A percentile compares a stretch with the other conserved stretches of the same genome.
phyloP scores from a whole-genome alignment of 352 stramenopile genomes.

The Globisporangium abappressorium region DNA sequence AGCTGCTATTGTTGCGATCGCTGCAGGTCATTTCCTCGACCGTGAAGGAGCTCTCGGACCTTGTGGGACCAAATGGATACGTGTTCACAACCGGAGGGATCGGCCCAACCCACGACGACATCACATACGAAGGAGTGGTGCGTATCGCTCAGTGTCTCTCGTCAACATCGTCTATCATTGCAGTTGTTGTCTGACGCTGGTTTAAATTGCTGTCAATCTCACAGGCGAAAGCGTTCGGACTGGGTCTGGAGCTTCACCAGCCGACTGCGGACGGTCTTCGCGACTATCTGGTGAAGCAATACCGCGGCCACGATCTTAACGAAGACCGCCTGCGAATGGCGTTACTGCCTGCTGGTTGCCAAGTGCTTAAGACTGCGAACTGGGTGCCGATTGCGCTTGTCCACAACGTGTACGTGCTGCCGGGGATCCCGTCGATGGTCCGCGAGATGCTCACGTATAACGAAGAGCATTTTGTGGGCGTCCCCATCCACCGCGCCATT shows the following conservation, averaged over 20 bases:
- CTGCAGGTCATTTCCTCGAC: constrained; percentile 62
- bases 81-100: constrained; percentile 87
- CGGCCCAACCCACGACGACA: constrained; percentile 84
- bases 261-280: constrained; percentile 56
- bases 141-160: background rate
- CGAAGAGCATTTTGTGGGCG: constrained; percentile 72
- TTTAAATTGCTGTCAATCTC: background rate
- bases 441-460: constrained; percentile 80
- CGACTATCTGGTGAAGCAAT: constrained; percentile 36
- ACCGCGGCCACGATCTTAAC: constrained; percentile 44
- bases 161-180: too few species aligned
- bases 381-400: constrained; percentile 79
- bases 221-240: constrained; percentile 74
- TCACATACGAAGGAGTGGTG: constrained; percentile 85
- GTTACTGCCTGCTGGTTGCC: constrained; percentile 54
- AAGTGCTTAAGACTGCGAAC: constrained; percentile 45
- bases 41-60: constrained; percentile 68
- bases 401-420: constrained; percentile 84
- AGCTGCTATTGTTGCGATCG: background rate
- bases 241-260: constrained; percentile 63
- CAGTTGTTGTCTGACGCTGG: background rate
- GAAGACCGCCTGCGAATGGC: constrained; percentile 75
- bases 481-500: constrained; percentile 72
- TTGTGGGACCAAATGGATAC: constrained; percentile 72
- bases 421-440: constrained; percentile 79